Base-by-base conservation (phyloP, 1,284 basidiomycete genomes). In the Gymnopus androsaceus region DNA sequence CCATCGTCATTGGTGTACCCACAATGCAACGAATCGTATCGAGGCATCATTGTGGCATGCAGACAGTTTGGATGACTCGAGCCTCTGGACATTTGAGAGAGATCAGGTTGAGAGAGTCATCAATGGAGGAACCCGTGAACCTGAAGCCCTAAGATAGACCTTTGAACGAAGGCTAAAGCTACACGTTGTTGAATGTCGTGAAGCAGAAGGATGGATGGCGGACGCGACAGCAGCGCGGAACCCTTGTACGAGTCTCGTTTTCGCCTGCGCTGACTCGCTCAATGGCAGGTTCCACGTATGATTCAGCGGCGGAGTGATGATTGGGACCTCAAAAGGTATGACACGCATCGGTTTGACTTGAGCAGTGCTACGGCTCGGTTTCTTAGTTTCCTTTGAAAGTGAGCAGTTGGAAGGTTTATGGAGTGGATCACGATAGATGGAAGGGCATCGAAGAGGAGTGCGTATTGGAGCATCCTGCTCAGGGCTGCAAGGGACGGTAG, bases 1-100 rank as follows among this genome's bases (percentile, higher is more conserved):
- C 94, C 94, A 68, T 95, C 94, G 73, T 95, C 95, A 64, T 87
- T 82, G 42, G 82, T 75, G 59, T 76, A 78, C 3, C 82, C 84
- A 66, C 92, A 94, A 92, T 89, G 67, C 92, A 94, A 45, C 75
- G 73, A 55, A 88, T 86, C 47, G 75, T 71, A 12, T 56, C 50
- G 15, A 47, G 30, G 42, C n/a, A n/a, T n/a, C n/a, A n/a, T n/a
- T n/a, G n/a, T n/a, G n/a, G n/a, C n/a, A n/a, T n/a, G n/a, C n/a
- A n/a, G n/a, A n/a, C n/a, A n/a, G n/a, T n/a, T n/a, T n/a, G n/a
- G n/a, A n/a, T n/a, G n/a, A n/a, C n/a, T n/a, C n/a, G n/a, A n/a
- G n/a, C n/a, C n/a, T n/a, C n/a, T n/a, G n/a, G n/a, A n/a, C n/a
- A n/a, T n/a, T n/a, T n/a, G n/a, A n/a, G n/a, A n/a, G n/a, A n/a